Percentiles rank a stretch among this genome's conserved stretches.
Evolutionary conservation across 192 early-diverging fungal species (phyloP).

Genomic region (Rhizophagus clarus): DNA sequence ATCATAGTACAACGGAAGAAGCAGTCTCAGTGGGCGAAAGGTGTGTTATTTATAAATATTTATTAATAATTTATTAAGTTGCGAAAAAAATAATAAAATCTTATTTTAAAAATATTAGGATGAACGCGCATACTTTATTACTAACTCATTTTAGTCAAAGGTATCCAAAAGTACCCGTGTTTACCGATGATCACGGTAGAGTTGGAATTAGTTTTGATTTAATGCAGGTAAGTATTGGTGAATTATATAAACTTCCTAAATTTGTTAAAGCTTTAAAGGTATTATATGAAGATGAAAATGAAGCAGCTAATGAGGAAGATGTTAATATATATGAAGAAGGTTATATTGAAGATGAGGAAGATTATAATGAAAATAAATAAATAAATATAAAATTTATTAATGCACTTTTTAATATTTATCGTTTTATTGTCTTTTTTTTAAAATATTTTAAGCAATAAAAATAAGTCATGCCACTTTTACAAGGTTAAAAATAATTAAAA

Average conservation of each 20-base stretch:
- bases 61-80: not conserved
- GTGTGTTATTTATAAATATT: slow-evolving; percentile 33
- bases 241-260: slow-evolving; percentile 53
- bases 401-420: too few relatives aligned
- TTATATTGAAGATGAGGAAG: not conserved
- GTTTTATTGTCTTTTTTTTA: too few relatives aligned
- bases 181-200: slow-evolving; percentile 44
- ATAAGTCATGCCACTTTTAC: too few relatives aligned
- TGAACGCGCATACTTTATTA: slow-evolving; percentile 82
- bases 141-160: slow-evolving; percentile 97
- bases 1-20: slow-evolving; percentile 86
- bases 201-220: slow-evolving; percentile 77
- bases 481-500: too few relatives aligned
- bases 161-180: slow-evolving; percentile 81
- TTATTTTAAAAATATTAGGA: slow-evolving; percentile 46
- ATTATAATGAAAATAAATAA: too few relatives aligned
- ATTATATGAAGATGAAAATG: slow-evolving; percentile 51
- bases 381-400: too few relatives aligned
- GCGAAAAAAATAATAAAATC: too few relatives aligned
- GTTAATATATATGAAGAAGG: slow-evolving; percentile 27
- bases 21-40: slow-evolving; percentile 78
- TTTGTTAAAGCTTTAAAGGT: slow-evolving; percentile 56
- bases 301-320: slow-evolving; percentile 46
- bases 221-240: slow-evolving; percentile 61
- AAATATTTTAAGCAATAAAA: too few relatives aligned